Evolutionary conservation across 2,329 filamentous ascomycete species (phyloP).

Genomic region (Alternaria alternata): DNA sequence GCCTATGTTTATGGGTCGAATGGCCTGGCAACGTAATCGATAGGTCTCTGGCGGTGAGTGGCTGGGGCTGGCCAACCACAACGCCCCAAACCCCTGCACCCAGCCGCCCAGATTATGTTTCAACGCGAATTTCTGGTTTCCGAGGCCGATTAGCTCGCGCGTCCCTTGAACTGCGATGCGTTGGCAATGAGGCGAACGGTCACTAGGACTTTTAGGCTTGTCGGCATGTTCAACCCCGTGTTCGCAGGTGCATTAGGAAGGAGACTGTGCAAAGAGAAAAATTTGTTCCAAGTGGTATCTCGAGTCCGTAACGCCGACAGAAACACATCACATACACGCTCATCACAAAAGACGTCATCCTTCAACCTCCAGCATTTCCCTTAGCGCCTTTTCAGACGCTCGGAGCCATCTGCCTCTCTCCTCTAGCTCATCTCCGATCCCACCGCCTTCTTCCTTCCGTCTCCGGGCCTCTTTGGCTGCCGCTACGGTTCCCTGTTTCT

Average conservation of each 20-base stretch:
- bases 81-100: conserved; percentile 14
- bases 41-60: conserved; percentile 33
- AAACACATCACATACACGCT: neutral
- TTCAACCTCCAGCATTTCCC: conserved; percentile 68
- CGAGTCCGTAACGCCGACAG: conserved; percentile 18
- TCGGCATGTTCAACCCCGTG: neutral
- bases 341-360: conserved; percentile 12
- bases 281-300: conserved; percentile 19
- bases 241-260: neutral
- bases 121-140: conserved; percentile 14
- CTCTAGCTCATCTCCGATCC: conserved; percentile 76
- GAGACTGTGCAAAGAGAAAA: neutral
- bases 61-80: conserved; percentile 28
- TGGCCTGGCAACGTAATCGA: conserved; percentile 39
- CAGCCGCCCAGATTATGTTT: conserved; percentile 22
- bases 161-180: conserved; percentile 17
- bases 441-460: conserved; percentile 70
- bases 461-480: conserved; percentile 76
- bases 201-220: conserved; percentile 1
- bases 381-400: conserved; percentile 70
- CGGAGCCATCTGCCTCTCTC: conserved; percentile 78
- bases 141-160: conserved; percentile 1
- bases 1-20: conserved; percentile 28
- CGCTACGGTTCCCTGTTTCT: conserved; percentile 69
- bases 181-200: conserved; percentile 18